Base-by-base conservation (phyloP, 345 rosid genomes). In the Sonneratia caseolaris region DNA sequence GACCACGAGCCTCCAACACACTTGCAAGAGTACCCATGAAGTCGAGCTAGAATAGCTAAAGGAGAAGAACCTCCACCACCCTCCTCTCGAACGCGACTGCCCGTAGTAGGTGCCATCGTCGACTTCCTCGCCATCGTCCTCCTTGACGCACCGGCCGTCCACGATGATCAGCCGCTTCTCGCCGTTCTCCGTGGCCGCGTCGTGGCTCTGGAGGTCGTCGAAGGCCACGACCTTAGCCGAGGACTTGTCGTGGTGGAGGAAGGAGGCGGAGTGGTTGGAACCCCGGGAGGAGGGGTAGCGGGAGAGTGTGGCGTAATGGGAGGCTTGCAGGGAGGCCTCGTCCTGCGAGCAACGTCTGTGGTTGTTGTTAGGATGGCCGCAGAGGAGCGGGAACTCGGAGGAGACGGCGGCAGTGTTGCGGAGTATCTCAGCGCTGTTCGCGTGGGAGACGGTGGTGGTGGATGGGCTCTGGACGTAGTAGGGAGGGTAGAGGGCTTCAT, bases 381-480 rank as follows among this genome's bases (percentile, higher is more conserved):
- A 43, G 47, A 85, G 66, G 53, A 38, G 78, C 0, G 76, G 82
- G 14, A 76, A 56, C 65, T 77, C 79, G 70, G 68, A 37, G 73
- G 59, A 14, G 47, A 65, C 37, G 51, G 64, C 37, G 21, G 86
- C 43, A 84, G 68, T 53, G 76, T 56, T 37, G 45, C 42, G 67
- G 56, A 36, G 22, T 7, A 66, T 47, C n/a, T 56, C 71, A 21
- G 76, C 19, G 66, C 85, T 87, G 84, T 82, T 82, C 64, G 86
- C 83, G 73, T 81, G 86, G 56, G 89, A 87, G 57, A 85, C 11
- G 47, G 87, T 14, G 47, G 87, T 14, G 40, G 87, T 85, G 37
- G 96, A 86, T 32, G 97, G 97, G 79, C 92, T 92, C 71, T 90
- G 94, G 13, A 88, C 92, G 75, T 82, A 88, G 85, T 91, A 91